A percentile compares a stretch with the other conserved stretches of the same genome.
Evolutionary conservation across 2,329 filamentous ascomycete genomes (phyloP).

Genomic region (Fusarium graminum): DNA sequence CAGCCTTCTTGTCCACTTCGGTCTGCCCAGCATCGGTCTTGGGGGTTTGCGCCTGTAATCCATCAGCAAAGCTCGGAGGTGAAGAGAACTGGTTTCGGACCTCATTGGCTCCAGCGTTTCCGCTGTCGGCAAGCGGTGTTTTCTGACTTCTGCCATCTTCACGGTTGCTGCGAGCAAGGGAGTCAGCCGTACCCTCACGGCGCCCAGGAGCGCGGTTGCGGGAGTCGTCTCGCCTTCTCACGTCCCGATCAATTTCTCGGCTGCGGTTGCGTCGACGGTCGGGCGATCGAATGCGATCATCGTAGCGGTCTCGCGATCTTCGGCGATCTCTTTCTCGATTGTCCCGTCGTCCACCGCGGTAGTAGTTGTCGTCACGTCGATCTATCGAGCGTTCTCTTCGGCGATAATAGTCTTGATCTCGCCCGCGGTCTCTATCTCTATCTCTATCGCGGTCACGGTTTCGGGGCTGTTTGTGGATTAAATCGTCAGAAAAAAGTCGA

Average conservation of each 20-base stretch:
- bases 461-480: slow-evolving; percentile 63
- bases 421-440: slow-evolving; percentile 67
- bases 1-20: slow-evolving; percentile 81
- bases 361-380: slow-evolving; percentile 74
- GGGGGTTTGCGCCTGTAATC: slow-evolving; percentile 64
- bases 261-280: slow-evolving; percentile 71
- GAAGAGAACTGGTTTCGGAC: slow-evolving; percentile 59
- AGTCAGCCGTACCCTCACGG: slow-evolving; percentile 79
- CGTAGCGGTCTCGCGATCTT: slow-evolving; percentile 71
- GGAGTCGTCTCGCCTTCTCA: slow-evolving; percentile 80
- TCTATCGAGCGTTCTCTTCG: slow-evolving; percentile 78
- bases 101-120: slow-evolving; percentile 66
- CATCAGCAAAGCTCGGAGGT: slow-evolving; percentile 43
- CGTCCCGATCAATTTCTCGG: slow-evolving; percentile 73
- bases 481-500: slow-evolving; percentile 57
- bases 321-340: slow-evolving; percentile 69
- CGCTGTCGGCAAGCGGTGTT: slow-evolving; percentile 63
- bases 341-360: slow-evolving; percentile 72
- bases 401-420: slow-evolving; percentile 69
- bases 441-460: slow-evolving; percentile 70
- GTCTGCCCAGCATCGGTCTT: slow-evolving; percentile 64
- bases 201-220: slow-evolving; percentile 73
- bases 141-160: slow-evolving; percentile 71
- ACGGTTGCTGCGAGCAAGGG: slow-evolving; percentile 73
- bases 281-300: slow-evolving; percentile 70